Evolutionary conservation across 1,284 basidiomycete species (phyloP).

Genomic region (Cutaneotrichosporon cyanovorans): DNA sequence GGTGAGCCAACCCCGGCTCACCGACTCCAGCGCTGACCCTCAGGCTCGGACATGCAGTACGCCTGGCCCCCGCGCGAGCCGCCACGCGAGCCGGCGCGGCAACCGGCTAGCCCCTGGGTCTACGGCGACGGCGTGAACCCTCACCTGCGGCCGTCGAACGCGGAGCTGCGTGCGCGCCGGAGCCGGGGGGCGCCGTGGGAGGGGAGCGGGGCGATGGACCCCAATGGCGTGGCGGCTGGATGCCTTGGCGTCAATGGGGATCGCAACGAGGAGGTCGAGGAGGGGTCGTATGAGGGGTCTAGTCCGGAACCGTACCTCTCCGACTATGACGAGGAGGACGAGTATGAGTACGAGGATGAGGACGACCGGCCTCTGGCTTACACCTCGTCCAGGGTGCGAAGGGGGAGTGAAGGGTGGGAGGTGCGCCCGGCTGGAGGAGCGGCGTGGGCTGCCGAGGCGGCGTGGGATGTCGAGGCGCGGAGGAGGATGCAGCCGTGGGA

Average conservation of each 20-base stretch:
- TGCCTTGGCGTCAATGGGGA: too few species aligned
- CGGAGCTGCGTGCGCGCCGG: conserved; percentile 51
- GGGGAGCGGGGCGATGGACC: too few species aligned
- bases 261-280: conserved; percentile 6
- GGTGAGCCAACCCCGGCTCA: too few species aligned
- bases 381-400: conserved; percentile 45
- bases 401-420: conserved; percentile 73
- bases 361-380: conserved; percentile 20
- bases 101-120: conserved; percentile 65
- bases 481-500: conserved; percentile 13
- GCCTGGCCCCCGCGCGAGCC: conserved; percentile 52
- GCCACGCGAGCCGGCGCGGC: conserved; percentile 27
- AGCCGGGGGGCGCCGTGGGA: too few species aligned
- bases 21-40: conserved; percentile 6
- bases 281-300: conserved; percentile 19
- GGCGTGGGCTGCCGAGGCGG: background rate
- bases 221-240: conserved; percentile 1
- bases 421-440: conserved; percentile 44
- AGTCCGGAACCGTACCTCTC: conserved; percentile 41
- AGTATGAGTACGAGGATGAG: conserved; percentile 45
- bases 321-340: conserved; percentile 41
- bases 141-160: conserved; percentile 46
- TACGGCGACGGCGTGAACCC: conserved; percentile 71
- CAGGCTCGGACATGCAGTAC: conserved; percentile 46
- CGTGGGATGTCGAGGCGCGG: background rate